Evolutionary conservation across 2,329 filamentous ascomycete species (phyloP).

Genomic region (Colletotrichum orchidophilum): DNA sequence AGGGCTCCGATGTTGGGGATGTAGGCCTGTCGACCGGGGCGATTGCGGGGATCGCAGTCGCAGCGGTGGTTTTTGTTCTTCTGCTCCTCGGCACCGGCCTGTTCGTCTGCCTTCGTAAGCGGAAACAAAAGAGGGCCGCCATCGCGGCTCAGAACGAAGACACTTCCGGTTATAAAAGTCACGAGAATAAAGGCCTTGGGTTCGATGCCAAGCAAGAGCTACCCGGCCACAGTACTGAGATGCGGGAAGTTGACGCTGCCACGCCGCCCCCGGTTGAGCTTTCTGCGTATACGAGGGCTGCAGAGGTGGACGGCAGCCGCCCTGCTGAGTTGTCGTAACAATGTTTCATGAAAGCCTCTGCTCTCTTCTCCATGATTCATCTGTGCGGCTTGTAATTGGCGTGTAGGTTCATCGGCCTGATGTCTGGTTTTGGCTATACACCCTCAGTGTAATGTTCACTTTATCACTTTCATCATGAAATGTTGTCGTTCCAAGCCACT

Average conservation of each 20-base stretch:
- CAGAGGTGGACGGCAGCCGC: constrained; percentile 2
- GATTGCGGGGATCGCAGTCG: constrained; percentile 2
- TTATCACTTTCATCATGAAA: no score
- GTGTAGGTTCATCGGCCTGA: no score
- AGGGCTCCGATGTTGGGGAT: neutral
- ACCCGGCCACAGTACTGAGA: neutral
- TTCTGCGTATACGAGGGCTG: neutral
- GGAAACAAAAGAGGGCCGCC: neutral
- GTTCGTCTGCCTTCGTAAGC: neutral
- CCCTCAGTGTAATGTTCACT: no score
- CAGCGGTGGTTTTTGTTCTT: neutral
- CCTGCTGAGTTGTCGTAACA: neutral
- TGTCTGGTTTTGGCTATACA: no score
- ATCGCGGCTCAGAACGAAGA: neutral
- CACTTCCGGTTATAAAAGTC: neutral
- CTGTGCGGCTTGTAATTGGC: no score
- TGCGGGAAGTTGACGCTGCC: neutral
- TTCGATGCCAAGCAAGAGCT: constrained; percentile 19
- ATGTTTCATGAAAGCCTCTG: neutral
- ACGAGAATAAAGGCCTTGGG: neutral
- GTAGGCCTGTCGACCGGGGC: neutral
- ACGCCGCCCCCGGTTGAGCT: constrained; percentile 12
- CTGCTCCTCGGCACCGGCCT: neutral
- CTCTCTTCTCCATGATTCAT: neutral
- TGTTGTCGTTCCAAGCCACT: no score